Evolutionary conservation across 352 stramenopile species (phyloP).

Genomic region (Phytophthora ohioensis): DNA sequence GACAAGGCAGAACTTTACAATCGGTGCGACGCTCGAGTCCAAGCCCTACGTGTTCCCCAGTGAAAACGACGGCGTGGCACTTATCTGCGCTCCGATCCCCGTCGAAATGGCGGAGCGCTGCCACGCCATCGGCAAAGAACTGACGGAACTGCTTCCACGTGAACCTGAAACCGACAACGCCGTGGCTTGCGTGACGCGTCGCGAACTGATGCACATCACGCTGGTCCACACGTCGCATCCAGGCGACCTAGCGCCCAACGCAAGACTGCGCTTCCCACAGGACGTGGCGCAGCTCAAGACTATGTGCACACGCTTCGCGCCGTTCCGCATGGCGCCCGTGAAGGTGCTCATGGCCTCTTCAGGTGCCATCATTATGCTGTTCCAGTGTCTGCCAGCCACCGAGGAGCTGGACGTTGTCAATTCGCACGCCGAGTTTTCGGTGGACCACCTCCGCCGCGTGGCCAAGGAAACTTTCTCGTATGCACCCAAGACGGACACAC

Average conservation of each 20-base stretch:
- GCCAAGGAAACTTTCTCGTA: constrained; percentile 61
- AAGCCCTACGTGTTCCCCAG: constrained; percentile 61
- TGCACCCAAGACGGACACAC: constrained; percentile 52
- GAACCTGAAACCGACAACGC: constrained; percentile 40
- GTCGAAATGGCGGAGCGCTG: constrained; percentile 45
- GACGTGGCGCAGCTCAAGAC: constrained; percentile 56
- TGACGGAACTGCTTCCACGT: constrained; percentile 56
- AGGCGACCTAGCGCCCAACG: constrained; percentile 55
- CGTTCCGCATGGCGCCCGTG: constrained; percentile 57
- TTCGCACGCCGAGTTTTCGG: constrained; percentile 55
- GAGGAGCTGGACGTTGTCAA: constrained; percentile 35
- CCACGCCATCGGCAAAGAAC: constrained; percentile 48
- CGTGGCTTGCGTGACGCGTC: constrained; percentile 66
- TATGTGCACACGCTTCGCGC: constrained; percentile 48
- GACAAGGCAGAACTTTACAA: constrained; percentile 49
- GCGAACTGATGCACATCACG: constrained; percentile 81
- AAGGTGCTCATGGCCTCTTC: constrained; percentile 69
- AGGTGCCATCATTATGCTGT: constrained; percentile 75
- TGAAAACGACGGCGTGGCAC: constrained; percentile 52
- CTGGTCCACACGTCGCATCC: constrained; percentile 85
- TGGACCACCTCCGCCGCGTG: constrained; percentile 61
- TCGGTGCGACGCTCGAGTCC: constrained; percentile 47
- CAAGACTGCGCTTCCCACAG: constrained; percentile 41
- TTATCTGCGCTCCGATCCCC: constrained; percentile 62
- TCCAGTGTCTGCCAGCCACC: constrained; percentile 45